A percentile compares a stretch with the other conserved stretches of the same genome.
Evolutionary conservation across 176 grass and related monocot genomes (phyloP).

Genomic region (Aegilops umbellulata): DNA sequence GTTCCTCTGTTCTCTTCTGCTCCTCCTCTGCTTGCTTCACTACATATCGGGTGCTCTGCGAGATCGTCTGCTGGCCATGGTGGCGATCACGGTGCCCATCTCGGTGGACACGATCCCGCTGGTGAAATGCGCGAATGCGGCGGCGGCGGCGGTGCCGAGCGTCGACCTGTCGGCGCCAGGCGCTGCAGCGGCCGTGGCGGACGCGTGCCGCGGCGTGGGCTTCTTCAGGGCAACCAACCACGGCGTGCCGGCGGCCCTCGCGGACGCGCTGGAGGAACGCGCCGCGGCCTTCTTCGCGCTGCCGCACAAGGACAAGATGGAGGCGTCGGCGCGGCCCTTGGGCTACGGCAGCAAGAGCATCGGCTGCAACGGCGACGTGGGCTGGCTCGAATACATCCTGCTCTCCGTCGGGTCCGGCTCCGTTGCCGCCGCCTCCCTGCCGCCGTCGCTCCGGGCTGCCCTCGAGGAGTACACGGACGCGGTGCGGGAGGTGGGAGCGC

Average conservation of each 20-base stretch:
- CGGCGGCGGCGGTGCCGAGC: not conserved
- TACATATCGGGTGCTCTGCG: not conserved
- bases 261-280: constrained; percentile 42
- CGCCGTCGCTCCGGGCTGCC: constrained; percentile 11
- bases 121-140: not conserved
- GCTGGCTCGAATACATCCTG: constrained; percentile 91
- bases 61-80: not conserved
- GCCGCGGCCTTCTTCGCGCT: constrained; percentile 71
- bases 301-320: constrained; percentile 47
- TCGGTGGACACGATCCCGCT: constrained; percentile 29
- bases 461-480: constrained; percentile 66
- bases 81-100: constrained; percentile 27
- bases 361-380: constrained; percentile 73
- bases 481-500: constrained; percentile 41
- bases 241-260: constrained; percentile 43
- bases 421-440: not conserved
- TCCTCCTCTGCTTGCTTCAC: not conserved
- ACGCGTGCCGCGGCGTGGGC: constrained; percentile 59
- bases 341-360: constrained; percentile 81
- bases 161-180: constrained; percentile 44
- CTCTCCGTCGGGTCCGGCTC: constrained; percentile 25
- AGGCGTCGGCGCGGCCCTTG: constrained; percentile 33
- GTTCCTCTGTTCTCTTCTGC: not conserved
- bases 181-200: constrained; percentile 30
- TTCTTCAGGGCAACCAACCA: constrained; percentile 84